Conservation (phyloP, 192 early-diverging fungal species). For the Haplosporangium gracile region DNA sequence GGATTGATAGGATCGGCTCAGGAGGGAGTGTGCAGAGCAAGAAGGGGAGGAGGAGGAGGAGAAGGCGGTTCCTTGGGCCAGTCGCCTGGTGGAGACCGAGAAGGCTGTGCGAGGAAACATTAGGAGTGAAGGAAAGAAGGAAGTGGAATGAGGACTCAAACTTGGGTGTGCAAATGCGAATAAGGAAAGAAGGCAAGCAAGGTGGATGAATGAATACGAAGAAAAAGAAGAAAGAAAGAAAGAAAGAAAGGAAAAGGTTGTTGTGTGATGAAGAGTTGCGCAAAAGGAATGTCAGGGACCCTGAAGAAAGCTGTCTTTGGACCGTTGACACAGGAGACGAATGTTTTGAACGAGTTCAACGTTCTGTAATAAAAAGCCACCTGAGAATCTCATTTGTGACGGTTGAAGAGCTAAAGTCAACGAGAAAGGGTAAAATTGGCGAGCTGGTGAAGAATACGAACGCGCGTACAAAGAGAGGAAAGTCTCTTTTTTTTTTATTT, state of each 20-base stretch:
- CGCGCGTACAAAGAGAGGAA: not conserved
- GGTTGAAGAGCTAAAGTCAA: not conserved
- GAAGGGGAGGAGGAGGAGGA: not conserved
- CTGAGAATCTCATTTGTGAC: not conserved
- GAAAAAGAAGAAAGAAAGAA: not conserved
- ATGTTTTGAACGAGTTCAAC: not conserved
- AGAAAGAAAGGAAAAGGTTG: not conserved
- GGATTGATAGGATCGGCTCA: not conserved
- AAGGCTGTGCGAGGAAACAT: constrained; percentile 1
- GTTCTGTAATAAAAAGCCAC: constrained; percentile 1
- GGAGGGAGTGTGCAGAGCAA: not conserved
- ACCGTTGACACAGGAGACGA: not conserved
- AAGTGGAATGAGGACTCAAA: not conserved
- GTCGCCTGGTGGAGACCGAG: not conserved
- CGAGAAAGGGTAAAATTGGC: not conserved
- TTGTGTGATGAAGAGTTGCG: not conserved
- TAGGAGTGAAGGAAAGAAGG: not conserved
- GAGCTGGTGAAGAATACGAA: not conserved
- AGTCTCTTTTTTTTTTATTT: too few species aligned
- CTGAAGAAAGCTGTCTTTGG: not conserved
- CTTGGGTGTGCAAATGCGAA: not conserved
- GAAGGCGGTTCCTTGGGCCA: not conserved
- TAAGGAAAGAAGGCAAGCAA: not conserved
- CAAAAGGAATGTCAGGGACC: not conserved
- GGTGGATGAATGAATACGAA: too few species aligned